A percentile compares a stretch with the other conserved stretches of the same genome.
These are phyloP conservation scores for Chaetomium sp. DNA, from an alignment of 2,329 filamentous ascomycete genomes.

Conservation along the genomic window DNA sequence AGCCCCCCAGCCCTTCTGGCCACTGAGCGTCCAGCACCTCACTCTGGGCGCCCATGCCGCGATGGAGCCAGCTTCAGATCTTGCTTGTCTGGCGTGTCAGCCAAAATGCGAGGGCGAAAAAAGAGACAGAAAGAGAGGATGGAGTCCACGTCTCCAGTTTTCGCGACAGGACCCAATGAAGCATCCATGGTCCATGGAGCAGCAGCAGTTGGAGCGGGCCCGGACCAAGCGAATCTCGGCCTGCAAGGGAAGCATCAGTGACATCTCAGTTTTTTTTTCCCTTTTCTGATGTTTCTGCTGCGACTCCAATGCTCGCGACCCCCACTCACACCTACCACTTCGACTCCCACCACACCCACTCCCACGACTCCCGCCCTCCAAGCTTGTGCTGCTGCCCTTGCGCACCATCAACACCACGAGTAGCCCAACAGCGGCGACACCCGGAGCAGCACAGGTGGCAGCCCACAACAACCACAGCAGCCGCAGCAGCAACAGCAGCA, in stretches of 20 bases:
- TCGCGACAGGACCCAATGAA: not conserved
- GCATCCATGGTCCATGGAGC: constrained; percentile 2
- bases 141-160: constrained; percentile 7
- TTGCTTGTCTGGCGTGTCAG: constrained; percentile 2
- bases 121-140: too few relatives aligned
- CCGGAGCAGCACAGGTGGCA: too few relatives aligned
- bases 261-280: constrained; percentile 7
- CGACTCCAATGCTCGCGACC: constrained; percentile 13
- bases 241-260: constrained; percentile 2
- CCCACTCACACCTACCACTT: constrained; percentile 13
- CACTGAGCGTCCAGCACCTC: constrained; percentile 5
- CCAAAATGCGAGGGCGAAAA: not conserved
- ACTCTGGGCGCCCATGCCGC: not conserved
- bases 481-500: too few relatives aligned
- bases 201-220: constrained; percentile 2
- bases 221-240: constrained; percentile 12
- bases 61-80: constrained; percentile 2
- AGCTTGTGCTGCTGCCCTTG: constrained; percentile 2
- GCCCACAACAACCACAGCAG: too few relatives aligned
- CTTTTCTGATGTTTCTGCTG: constrained; percentile 11
- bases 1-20: not conserved
- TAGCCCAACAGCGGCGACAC: too few relatives aligned
- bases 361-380: constrained; percentile 11
- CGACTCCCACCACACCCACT: constrained; percentile 13
- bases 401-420: constrained; percentile 23